Base-by-base conservation (phyloP, 805 yeast genomes). In the Wickerhamomyces subpelliculosus region DNA sequence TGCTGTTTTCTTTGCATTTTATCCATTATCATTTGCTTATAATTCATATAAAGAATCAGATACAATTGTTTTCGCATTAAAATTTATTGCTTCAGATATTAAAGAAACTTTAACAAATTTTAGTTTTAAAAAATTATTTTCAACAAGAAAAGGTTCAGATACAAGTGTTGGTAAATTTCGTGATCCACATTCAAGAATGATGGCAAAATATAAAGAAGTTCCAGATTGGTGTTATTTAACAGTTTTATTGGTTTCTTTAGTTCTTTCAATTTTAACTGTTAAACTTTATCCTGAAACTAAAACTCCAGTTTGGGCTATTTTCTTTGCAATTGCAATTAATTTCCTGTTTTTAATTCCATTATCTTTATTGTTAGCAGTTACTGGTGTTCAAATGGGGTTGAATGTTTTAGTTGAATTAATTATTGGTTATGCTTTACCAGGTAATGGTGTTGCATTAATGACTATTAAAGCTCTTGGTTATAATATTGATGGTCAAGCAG, bases 101-200 rank as follows among this genome's bases (percentile, higher is more conserved):
- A 49, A 26, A 49, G 67, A 9, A 27, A 68, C 27, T 31, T 23
- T 13, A 23, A 10, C 11, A 8, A 23, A 23, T 10, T 7, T 4
- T 23, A 13, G 25, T 23, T n/a, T n/a, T n/a, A n/a, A n/a, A n/a
- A n/a, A 9, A 23, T 7, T 23, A 4, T 6, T 23, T 23, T 9
- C 8, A 23, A 10, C 8, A 23, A 23, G 11, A 23, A 6, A 23
- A 23, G 7, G 12, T 12, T 42, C 39, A 13, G 35, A 42, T 32
- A 45, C 53, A 7, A 47, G 43, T 27, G 49, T 59, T 17, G 55
- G 42, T 27, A 47, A 44, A 10, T 60, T 49, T 46, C 49, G 68
- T 17, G 83, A 77, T 46, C 74, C 80, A 2, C 80, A 75, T 48
- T 71, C 75, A 39, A 60, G 61, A 30, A 73, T 74, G 68, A 75